A percentile compares a stretch with the other conserved stretches of the same genome.
phyloP scores from a whole-genome alignment of 2,329 filamentous ascomycete species.

The Graphilbum sp. region DNA sequence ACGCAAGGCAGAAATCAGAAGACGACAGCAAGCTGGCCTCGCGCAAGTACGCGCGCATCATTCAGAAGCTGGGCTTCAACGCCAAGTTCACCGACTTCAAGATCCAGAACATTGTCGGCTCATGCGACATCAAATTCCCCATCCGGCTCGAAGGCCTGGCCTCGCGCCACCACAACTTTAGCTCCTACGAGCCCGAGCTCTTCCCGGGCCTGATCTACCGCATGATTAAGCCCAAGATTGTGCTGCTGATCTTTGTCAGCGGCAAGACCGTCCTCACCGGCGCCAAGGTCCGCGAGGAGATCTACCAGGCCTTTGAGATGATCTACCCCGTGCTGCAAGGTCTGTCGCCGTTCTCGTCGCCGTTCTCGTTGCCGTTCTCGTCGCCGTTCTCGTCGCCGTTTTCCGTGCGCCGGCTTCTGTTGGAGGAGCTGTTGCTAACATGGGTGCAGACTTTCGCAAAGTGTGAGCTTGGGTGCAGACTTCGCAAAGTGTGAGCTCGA shows the following conservation, averaged over 20 bases:
- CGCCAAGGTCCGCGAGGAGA: constrained; percentile 95
- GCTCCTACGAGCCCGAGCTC: constrained; percentile 93
- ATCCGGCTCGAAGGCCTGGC: constrained; percentile 93
- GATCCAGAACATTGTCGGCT: constrained; percentile 98
- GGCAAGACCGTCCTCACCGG: constrained; percentile 97
- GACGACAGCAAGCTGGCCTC: constrained; percentile 95
- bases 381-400: constrained; percentile 9
- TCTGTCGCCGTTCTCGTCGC: constrained; percentile 23
- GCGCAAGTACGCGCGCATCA: constrained; percentile 96
- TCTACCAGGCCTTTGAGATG: constrained; percentile 92
- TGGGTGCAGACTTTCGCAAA: constrained; percentile 39
- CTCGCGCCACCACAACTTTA: constrained; percentile 97
- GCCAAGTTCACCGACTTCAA: constrained; percentile 99
- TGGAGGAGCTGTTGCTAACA: not conserved
- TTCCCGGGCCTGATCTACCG: constrained; percentile 99
- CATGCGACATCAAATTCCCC: constrained; percentile 98
- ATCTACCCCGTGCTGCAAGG: constrained; percentile 91
- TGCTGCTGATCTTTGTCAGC: constrained; percentile 91
- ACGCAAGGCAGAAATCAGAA: constrained; percentile 39
- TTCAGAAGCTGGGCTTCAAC: constrained; percentile 98
- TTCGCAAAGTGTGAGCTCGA: constrained; percentile 27
- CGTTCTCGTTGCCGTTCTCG: constrained; percentile 15
- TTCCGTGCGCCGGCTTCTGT: too few species aligned
- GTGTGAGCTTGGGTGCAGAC: constrained; percentile 24
- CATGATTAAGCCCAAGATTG: constrained; percentile 99